phyloP scores from a whole-genome alignment of 2,329 filamentous ascomycete genomes.

The Ceratocystis destructans region DNA sequence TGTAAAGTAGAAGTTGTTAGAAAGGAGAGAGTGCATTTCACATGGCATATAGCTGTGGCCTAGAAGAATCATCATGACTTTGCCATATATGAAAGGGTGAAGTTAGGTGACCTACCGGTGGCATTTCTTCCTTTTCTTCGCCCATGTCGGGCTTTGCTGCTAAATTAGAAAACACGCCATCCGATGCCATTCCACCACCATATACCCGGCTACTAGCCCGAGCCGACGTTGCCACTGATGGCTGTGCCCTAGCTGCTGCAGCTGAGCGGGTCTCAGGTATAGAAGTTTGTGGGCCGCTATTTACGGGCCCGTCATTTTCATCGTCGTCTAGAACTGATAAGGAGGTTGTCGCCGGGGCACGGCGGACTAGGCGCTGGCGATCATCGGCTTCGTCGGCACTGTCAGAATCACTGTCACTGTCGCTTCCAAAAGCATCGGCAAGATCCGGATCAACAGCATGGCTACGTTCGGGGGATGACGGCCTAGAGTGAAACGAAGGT shows the following conservation, averaged over 20 bases:
- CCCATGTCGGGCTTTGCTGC: conserved; percentile 76
- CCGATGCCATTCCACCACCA: conserved; percentile 64
- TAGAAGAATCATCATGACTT: too few relatives aligned
- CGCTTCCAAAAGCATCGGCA: conserved; percentile 81
- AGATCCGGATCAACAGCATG: conserved; percentile 59
- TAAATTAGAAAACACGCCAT: conserved; percentile 93
- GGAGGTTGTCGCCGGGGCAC: conserved; percentile 24
- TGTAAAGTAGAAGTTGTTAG: conserved; percentile 27
- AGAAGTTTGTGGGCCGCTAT: conserved; percentile 21
- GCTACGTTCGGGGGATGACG: conserved; percentile 42
- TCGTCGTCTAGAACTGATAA: conserved; percentile 11
- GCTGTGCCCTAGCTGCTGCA: neutral
- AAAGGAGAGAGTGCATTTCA: neutral
- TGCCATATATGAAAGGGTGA: neutral
- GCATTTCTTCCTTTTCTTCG: conserved; percentile 67
- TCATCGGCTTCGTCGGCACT: conserved; percentile 54
- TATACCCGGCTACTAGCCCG: conserved; percentile 34
- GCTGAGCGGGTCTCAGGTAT: conserved; percentile 3
- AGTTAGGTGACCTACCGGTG: conserved; percentile 52
- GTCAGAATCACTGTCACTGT: conserved; percentile 50
- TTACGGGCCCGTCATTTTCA: conserved; percentile 13
- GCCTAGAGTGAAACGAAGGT: conserved; percentile 79
- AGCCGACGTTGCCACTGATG: neutral
- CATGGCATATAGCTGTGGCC: too few relatives aligned
- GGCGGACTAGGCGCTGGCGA: conserved; percentile 69